A percentile compares a stretch with the other conserved stretches of the same genome.
Evolutionary conservation across 306 rosid species (phyloP).

Genomic region (Prunus davidiana): DNA sequence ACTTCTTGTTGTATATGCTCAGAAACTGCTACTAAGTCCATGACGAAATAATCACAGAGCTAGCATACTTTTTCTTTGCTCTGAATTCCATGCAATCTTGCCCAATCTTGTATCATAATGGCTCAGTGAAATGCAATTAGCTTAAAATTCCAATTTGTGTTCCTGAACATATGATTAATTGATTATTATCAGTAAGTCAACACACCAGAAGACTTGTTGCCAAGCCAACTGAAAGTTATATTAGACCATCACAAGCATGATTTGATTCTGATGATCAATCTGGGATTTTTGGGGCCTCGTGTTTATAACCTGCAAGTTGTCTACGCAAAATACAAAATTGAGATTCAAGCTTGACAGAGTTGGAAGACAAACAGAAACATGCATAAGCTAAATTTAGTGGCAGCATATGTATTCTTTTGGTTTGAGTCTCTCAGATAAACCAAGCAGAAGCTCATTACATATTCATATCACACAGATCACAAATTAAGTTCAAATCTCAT

Average conservation of each 20-base stretch:
- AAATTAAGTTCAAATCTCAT: not conserved
- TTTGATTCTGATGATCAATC: too few species aligned
- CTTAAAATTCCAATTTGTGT: not conserved
- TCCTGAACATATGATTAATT: not conserved
- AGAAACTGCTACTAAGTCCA: not conserved
- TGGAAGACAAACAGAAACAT: too few species aligned
- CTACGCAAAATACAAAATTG: too few species aligned
- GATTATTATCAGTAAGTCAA: not conserved
- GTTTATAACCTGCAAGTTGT: too few species aligned
- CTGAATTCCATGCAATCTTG: conserved; percentile 2
- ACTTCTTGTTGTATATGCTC: not conserved
- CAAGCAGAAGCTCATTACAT: not conserved
- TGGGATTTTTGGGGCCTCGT: too few species aligned
- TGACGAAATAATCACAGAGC: not conserved
- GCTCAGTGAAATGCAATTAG: not conserved
- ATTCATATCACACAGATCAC: not conserved
- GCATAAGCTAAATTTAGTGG: too few species aligned
- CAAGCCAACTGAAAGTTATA: too few species aligned
- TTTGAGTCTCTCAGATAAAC: too few species aligned
- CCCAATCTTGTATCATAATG: not conserved
- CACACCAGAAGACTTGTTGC: too few species aligned
- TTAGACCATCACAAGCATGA: too few species aligned
- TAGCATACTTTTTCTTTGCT: not conserved
- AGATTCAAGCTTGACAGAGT: too few species aligned
- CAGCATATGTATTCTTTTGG: too few species aligned